These are phyloP conservation scores for Trametes coccinea DNA, from an alignment of 768 basidiomycete genomes.

Conservation along the genomic window DNA sequence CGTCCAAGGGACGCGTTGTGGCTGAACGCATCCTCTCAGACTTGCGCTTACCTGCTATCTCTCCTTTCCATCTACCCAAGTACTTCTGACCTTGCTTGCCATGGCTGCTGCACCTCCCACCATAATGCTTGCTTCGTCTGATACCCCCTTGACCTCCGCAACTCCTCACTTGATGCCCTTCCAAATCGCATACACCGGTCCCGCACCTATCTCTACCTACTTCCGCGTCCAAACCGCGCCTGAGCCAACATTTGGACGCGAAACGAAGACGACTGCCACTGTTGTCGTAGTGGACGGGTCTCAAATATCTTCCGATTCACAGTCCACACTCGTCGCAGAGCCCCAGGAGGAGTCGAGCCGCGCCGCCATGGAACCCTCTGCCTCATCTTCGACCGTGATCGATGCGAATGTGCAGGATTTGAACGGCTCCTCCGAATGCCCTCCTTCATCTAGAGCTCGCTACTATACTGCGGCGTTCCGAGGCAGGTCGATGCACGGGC, in stretches of 20 bases:
- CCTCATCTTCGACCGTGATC: not conserved
- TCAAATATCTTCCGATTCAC: constrained; percentile 7
- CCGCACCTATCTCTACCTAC: constrained; percentile 73
- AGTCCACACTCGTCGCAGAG: constrained; percentile 5
- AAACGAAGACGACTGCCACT: constrained; percentile 4
- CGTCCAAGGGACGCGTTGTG: not conserved
- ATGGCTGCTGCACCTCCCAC: too few relatives aligned
- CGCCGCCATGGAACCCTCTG: not conserved
- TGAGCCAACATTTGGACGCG: constrained; percentile 21
- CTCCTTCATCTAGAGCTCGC: constrained; percentile 25
- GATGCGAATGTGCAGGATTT: not conserved
- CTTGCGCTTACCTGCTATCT: too few relatives aligned
- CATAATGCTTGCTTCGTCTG: too few relatives aligned
- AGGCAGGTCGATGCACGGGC: constrained; percentile 72
- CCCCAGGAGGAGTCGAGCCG: constrained; percentile 3
- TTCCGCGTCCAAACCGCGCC: constrained; percentile 54
- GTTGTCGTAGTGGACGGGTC: not conserved
- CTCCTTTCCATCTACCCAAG: too few relatives aligned
- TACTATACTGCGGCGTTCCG: constrained; percentile 69
- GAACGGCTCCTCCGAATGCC: constrained; percentile 8
- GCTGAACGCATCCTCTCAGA: too few relatives aligned
- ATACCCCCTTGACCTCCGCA: too few relatives aligned
- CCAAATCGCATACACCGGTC: constrained; percentile 67
- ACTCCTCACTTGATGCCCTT: constrained; percentile 83
- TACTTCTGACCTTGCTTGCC: too few relatives aligned